A percentile compares a stretch with the other conserved stretches of the same genome.
phyloP scores from a whole-genome alignment of 106 monocot genomes.

The Dioscorea zingiberensis region DNA sequence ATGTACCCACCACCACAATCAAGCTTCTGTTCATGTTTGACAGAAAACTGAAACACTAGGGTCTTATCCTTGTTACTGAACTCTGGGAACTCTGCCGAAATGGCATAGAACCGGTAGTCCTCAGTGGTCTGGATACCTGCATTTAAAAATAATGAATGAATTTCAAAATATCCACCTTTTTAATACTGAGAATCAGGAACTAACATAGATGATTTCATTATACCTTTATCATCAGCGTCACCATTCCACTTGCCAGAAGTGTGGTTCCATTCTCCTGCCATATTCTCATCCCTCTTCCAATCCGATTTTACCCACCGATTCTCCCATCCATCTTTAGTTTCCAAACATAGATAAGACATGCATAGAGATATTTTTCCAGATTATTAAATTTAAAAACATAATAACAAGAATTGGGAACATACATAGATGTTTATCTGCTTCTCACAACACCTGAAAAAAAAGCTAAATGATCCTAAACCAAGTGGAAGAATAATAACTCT shows the following conservation, averaged over 20 bases:
- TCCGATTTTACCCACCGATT: constrained; percentile 79
- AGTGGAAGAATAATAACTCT: no score
- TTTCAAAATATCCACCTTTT: no score
- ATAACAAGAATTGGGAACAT: neutral
- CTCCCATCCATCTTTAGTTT: constrained; percentile 71
- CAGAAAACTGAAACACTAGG: constrained; percentile 61
- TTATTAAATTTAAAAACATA: neutral
- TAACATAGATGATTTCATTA: neutral
- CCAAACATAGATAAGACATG: neutral
- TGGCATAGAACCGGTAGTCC: constrained; percentile 60
- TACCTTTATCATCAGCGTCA: constrained; percentile 68
- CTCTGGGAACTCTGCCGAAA: constrained; percentile 62
- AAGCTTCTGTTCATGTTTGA: constrained; percentile 79
- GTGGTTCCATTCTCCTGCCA: constrained; percentile 79
- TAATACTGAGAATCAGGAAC: no score
- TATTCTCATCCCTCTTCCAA: constrained; percentile 84
- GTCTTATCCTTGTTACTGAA: constrained; percentile 67
- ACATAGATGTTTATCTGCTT: no score
- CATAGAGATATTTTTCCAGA: neutral
- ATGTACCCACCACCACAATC: constrained; percentile 82
- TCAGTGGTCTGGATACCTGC: constrained; percentile 71
- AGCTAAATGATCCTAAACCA: no score
- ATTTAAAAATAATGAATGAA: neutral
- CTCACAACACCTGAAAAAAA: no score
- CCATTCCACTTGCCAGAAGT: constrained; percentile 82